phyloP scores from a whole-genome alignment of 495 filamentous ascomycete genomes.

The Astrothelium macrocarpum region DNA sequence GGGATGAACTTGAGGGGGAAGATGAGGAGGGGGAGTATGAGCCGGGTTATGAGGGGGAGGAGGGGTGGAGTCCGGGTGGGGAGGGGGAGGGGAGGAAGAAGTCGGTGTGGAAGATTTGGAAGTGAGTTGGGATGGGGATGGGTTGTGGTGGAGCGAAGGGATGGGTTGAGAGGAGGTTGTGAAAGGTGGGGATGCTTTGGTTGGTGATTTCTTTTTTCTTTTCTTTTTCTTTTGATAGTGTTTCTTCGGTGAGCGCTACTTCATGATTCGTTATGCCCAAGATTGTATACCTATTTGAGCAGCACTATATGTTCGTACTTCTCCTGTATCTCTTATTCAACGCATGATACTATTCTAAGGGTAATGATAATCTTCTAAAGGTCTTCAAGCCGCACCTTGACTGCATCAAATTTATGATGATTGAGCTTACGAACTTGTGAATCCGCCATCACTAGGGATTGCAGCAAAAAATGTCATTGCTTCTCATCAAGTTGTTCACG shows the following conservation, averaged over 20 bases:
- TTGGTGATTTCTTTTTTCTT: neutral
- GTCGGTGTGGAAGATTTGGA: conserved; percentile 22
- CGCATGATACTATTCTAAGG: neutral
- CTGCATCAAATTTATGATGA: too few relatives aligned
- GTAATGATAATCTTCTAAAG: neutral
- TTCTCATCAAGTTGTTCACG: too few relatives aligned
- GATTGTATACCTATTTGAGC: neutral
- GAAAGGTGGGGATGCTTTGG: too few relatives aligned
- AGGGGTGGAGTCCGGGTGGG: neutral
- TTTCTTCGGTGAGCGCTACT: neutral
- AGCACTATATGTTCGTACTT: neutral
- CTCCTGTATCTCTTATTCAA: neutral
- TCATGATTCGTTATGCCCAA: neutral
- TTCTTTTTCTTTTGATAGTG: neutral
- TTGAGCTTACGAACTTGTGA: too few relatives aligned
- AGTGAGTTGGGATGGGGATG: conserved; percentile 1
- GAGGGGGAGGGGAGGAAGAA: conserved; percentile 12
- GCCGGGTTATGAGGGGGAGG: neutral
- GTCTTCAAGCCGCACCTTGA: too few relatives aligned
- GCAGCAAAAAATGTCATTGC: too few relatives aligned
- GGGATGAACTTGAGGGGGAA: neutral
- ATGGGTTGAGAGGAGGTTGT: neutral
- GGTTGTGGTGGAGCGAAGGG: neutral
- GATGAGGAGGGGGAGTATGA: conserved; percentile 4
- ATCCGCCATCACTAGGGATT: too few relatives aligned